phyloP scores from a whole-genome alignment of 2,329 filamentous ascomycete genomes.

The Penicillium digitatum region DNA sequence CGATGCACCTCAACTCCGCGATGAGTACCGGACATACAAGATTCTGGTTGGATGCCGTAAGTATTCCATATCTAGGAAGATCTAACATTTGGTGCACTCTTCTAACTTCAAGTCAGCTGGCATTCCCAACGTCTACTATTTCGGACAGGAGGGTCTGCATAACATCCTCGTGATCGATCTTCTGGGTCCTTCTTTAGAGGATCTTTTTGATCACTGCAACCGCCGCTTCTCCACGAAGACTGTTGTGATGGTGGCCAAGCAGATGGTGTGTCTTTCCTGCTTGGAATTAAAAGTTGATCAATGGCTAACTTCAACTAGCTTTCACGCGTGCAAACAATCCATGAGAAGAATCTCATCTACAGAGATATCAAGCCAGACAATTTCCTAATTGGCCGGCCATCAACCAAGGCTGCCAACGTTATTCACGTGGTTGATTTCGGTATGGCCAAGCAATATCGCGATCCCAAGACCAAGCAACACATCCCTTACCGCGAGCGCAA shows the following conservation, averaged over 20 bases:
- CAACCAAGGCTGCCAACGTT: conserved; percentile 91
- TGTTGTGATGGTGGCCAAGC: conserved; percentile 97
- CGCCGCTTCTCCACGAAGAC: conserved; percentile 95
- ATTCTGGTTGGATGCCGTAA: conserved; percentile 98
- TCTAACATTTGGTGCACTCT: not conserved
- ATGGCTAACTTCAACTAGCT: conserved; percentile 50
- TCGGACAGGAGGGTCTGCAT: conserved; percentile 95
- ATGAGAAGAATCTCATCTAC: conserved; percentile 99
- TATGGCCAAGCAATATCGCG: conserved; percentile 99
- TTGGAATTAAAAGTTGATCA: not conserved
- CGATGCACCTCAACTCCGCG: conserved; percentile 92
- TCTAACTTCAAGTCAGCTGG: conserved; percentile 62
- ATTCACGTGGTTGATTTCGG: conserved; percentile 99
- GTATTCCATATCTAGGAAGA: conserved; percentile 42
- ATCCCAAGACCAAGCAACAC: conserved; percentile 98
- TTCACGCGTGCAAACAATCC: conserved; percentile 86
- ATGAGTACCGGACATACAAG: conserved; percentile 99
- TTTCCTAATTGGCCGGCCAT: conserved; percentile 90
- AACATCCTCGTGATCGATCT: conserved; percentile 98
- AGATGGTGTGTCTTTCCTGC: conserved; percentile 65
- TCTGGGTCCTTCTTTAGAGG: conserved; percentile 88
- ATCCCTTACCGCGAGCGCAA: conserved; percentile 97
- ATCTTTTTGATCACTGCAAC: conserved; percentile 96
- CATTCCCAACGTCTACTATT: conserved; percentile 99
- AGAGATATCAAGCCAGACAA: conserved; percentile 99